Percentiles rank a stretch among this genome's conserved stretches.
Evolutionary conservation across 257 asterid species (phyloP).

Genomic region (Solanum piurae): DNA sequence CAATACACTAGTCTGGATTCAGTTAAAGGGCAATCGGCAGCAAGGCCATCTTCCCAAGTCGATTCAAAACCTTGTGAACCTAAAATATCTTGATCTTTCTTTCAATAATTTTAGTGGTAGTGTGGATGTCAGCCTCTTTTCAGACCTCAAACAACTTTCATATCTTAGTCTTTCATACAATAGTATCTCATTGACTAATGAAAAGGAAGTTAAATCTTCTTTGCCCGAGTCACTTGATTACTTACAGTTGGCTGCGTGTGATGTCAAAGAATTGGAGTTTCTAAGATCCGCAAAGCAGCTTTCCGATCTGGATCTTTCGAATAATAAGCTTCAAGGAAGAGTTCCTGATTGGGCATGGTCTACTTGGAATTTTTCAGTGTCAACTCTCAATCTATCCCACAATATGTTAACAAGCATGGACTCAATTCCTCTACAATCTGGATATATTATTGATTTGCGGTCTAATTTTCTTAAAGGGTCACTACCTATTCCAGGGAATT

Average conservation of each 20-base stretch:
- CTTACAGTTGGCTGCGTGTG: fast-evolving
- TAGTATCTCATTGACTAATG: neutral
- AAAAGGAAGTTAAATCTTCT: neutral
- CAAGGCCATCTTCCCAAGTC: neutral
- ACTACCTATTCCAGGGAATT: neutral
- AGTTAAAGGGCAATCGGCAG: neutral
- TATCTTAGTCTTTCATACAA: neutral
- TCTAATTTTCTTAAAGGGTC: neutral
- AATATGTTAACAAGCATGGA: neutral
- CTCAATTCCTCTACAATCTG: neutral
- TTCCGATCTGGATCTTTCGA: neutral
- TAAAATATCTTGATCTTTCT: neutral
- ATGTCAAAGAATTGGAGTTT: neutral
- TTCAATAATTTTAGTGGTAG: neutral
- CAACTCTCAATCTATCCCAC: fast-evolving
- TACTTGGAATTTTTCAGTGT: neutral
- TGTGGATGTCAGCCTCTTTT: neutral
- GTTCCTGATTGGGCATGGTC: neutral
- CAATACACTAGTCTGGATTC: neutral
- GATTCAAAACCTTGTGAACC: neutral
- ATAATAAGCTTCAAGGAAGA: neutral
- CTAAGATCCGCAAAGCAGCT: neutral
- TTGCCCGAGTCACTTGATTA: fast-evolving
- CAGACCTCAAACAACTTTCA: neutral
- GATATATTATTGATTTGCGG: neutral